phyloP scores from a whole-genome alignment of 441 rosid species.

The Mallotus repandus region DNA sequence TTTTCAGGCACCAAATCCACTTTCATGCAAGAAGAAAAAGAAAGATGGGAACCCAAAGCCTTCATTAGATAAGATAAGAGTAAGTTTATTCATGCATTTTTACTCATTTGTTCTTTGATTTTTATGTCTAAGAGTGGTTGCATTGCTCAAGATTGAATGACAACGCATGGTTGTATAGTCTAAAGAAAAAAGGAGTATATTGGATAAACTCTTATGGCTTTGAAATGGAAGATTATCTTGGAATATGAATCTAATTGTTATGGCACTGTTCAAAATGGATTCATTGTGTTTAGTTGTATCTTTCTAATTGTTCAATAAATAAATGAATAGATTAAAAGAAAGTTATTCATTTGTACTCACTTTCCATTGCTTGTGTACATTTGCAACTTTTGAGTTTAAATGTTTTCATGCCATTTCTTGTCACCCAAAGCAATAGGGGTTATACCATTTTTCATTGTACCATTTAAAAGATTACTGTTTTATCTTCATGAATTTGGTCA shows the following conservation, averaged over 20 bases:
- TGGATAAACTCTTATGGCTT: neutral
- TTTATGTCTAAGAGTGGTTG: neutral
- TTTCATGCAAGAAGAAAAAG: conserved; percentile 74
- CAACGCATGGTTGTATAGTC: neutral
- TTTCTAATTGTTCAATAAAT: no score
- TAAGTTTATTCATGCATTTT: neutral
- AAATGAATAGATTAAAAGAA: neutral
- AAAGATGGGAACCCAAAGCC: conserved; percentile 29
- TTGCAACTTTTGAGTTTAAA: neutral
- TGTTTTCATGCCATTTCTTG: neutral
- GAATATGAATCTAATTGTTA: neutral
- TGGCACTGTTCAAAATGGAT: neutral
- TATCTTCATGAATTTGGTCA: neutral
- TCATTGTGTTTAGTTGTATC: neutral
- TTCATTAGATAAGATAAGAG: conserved; percentile 40
- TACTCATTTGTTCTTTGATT: neutral
- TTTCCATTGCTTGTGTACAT: neutral
- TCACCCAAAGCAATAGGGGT: neutral
- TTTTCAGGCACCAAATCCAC: conserved; percentile 85
- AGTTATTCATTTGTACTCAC: neutral
- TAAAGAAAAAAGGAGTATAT: neutral
- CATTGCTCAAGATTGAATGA: neutral
- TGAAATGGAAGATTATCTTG: conserved; percentile 1
- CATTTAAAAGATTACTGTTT: neutral
- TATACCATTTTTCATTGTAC: neutral